Percentiles rank a stretch among this genome's conserved stretches.
phyloP scores from a whole-genome alignment of 2,329 filamentous ascomycete species.

The Didymella segeticola region DNA sequence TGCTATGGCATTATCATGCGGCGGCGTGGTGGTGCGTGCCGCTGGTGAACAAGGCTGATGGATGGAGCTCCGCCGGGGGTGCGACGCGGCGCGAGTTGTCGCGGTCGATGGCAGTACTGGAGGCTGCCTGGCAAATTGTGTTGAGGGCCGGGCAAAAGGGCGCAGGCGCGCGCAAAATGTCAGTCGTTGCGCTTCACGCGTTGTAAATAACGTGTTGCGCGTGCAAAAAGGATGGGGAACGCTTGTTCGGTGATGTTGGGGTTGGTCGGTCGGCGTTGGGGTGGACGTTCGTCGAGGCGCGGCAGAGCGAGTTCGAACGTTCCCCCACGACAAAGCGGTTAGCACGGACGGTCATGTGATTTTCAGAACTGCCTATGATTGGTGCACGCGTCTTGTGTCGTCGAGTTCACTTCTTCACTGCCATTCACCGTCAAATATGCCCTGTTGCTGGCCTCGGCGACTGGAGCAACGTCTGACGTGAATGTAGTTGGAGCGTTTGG shows the following conservation, averaged over 20 bases:
- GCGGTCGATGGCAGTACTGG: conserved; percentile 33
- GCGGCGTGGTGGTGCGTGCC: conserved; percentile 35
- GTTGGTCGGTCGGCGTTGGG: conserved; percentile 40
- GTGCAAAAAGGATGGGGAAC: conserved; percentile 46
- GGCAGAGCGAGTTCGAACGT: conserved; percentile 14
- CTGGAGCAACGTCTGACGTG: conserved; percentile 29
- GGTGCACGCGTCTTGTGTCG: neutral
- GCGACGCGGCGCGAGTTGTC: conserved; percentile 40
- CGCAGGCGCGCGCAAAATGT: conserved; percentile 38
- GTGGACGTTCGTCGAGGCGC: conserved; percentile 20
- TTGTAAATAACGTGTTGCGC: conserved; percentile 45
- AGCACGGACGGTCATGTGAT: conserved; percentile 27
- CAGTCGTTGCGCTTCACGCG: conserved; percentile 40
- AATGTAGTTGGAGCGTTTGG: conserved; percentile 30
- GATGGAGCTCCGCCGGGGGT: conserved; percentile 41
- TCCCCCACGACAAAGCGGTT: conserved; percentile 14
- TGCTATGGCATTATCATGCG: conserved; percentile 47
- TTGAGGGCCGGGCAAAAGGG: conserved; percentile 24
- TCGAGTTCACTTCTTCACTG: neutral
- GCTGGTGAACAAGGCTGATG: conserved; percentile 43
- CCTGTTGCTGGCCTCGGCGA: conserved; percentile 6
- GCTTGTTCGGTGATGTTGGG: conserved; percentile 38
- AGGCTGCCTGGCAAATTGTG: conserved; percentile 37
- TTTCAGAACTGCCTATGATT: conserved; percentile 1
- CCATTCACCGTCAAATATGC: conserved; percentile 10